A percentile compares a stretch with the other conserved stretches of the same genome.
Conservation (phyloP, 148 eudicot species). For the Rhododendron vialii region DNA sequence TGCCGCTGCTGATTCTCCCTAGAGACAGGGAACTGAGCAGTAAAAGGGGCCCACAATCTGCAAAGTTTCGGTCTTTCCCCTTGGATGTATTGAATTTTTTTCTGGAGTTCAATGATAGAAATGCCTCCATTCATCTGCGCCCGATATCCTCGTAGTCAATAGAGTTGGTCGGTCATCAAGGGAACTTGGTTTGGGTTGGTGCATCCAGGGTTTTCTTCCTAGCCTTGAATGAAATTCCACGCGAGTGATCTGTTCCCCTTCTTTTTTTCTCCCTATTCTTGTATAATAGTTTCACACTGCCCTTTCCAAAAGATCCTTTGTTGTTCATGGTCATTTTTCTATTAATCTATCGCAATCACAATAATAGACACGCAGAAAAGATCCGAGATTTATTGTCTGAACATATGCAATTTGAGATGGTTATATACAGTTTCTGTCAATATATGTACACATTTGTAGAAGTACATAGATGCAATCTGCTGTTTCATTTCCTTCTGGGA, state of each 20-base stretch:
- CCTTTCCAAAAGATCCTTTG: background rate
- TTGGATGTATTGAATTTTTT: conserved; percentile 14
- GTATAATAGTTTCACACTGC: background rate
- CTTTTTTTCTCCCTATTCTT: background rate
- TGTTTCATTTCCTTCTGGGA: background rate
- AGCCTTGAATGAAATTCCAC: conserved; percentile 3
- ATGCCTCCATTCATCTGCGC: conserved; percentile 5
- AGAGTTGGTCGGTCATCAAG: background rate
- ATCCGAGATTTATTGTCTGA: background rate
- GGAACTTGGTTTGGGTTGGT: background rate
- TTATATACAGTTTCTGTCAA: background rate
- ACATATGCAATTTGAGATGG: background rate
- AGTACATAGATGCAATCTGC: background rate
- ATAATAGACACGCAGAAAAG: background rate
- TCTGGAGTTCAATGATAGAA: background rate
- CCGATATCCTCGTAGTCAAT: background rate
- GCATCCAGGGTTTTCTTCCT: background rate
- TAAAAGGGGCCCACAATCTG: conserved; percentile 6
- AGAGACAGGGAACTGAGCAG: conserved; percentile 13
- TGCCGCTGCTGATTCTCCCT: background rate
- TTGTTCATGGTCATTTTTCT: background rate
- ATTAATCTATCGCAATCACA: background rate
- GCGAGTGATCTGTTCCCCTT: background rate
- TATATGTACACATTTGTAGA: background rate
- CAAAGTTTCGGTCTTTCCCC: conserved; percentile 12